Evolutionary conservation across 1,284 basidiomycete genomes (phyloP).

Genomic region (Pseudozyma tsukubaensis): DNA sequence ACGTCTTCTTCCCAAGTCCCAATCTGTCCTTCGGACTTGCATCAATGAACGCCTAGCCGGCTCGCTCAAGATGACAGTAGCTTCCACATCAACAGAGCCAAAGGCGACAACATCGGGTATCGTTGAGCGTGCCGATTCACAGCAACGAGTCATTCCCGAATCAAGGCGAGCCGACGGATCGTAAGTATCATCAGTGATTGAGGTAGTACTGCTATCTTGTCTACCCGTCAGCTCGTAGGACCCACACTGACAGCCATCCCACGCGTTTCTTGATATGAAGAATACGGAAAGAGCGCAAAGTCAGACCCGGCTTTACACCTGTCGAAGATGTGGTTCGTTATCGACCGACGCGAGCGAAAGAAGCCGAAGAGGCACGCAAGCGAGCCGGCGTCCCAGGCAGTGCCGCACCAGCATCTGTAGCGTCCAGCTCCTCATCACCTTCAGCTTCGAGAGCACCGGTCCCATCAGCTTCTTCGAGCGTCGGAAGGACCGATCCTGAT

Average conservation of each 20-base stretch:
- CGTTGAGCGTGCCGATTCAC: conserved; percentile 81
- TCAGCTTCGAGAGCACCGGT: background rate
- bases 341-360: conserved; percentile 69
- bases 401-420: background rate
- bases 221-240: too few relatives aligned
- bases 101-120: conserved; percentile 82
- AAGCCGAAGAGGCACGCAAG: conserved; percentile 37
- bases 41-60: background rate
- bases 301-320: conserved; percentile 92
- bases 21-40: background rate
- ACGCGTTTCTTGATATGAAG: conserved; percentile 70
- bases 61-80: conserved; percentile 6
- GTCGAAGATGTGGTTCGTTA: conserved; percentile 91
- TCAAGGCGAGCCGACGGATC: conserved; percentile 85
- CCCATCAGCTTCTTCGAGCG: background rate
- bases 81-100: conserved; percentile 72
- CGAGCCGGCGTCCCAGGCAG: conserved; percentile 13
- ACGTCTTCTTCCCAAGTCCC: background rate
- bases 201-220: background rate
- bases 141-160: conserved; percentile 87
- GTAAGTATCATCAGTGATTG: conserved; percentile 73
- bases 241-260: background rate
- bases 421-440: background rate
- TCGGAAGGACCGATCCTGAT: background rate
- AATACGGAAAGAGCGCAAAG: conserved; percentile 86